Conservation (phyloP, 2,329 filamentous ascomycete species). For the Diplodia scrobiculata region DNA sequence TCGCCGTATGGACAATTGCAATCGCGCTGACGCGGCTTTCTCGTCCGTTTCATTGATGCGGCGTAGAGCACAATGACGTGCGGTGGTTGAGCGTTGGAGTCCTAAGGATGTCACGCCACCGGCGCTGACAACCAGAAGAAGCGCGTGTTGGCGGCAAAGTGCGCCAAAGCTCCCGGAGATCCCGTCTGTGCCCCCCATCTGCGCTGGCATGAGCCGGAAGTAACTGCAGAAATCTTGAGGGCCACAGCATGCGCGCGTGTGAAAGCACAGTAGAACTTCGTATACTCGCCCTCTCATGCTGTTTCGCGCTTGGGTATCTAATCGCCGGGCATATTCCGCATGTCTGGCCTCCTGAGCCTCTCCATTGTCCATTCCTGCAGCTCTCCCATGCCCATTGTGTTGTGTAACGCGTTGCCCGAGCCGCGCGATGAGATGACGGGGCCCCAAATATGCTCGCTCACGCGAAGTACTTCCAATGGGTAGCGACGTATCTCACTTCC, state of each 20-base stretch:
- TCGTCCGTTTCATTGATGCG: not conserved
- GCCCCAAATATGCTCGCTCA: not conserved
- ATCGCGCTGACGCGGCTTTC: not conserved
- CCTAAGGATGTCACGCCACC: slow-evolving; percentile 14
- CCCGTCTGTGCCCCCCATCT: slow-evolving; percentile 6
- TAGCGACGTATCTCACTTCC: not conserved
- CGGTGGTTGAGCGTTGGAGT: not conserved
- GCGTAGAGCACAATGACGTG: not conserved
- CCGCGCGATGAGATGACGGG: not conserved
- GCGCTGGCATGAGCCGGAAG: not conserved
- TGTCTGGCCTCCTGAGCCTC: not conserved
- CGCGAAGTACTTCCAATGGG: not conserved
- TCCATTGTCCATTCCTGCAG: not conserved
- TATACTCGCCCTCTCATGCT: not conserved
- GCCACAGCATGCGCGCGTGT: not conserved
- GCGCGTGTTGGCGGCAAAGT: not conserved
- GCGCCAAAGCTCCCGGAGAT: slow-evolving; percentile 21
- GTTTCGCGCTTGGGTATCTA: slow-evolving; percentile 1
- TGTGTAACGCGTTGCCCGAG: not conserved
- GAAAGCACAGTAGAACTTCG: not conserved
- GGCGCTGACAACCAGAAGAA: not conserved
- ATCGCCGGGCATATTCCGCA: not conserved
- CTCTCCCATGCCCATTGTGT: not conserved
- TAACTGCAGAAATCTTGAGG: not conserved
- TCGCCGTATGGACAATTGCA: not conserved